Evolutionary conservation across 306 rosid species (phyloP), one percentile per base, ranked within the genome.

Genomic region (Sphenostylis stenocarpa): DNA sequence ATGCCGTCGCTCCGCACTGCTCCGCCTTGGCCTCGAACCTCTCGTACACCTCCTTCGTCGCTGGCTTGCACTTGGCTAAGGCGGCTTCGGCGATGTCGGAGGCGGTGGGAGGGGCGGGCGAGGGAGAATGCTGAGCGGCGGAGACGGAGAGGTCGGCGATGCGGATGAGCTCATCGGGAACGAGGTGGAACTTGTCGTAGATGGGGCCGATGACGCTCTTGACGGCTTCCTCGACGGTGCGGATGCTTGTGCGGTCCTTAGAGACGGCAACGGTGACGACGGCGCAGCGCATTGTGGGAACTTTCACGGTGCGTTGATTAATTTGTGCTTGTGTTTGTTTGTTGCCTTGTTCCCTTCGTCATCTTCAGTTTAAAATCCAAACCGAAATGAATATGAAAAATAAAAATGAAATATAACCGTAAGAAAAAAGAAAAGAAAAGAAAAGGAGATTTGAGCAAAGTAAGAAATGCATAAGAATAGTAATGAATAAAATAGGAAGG

Each of bases 41-140:
- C n/a, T 4, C 63, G 36, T 56, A 56, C 19, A 24, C 19, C 75
- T 44, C 58, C 81, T 75, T 78, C 20, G 28, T 75, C 3, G 26
- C 74, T 0, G 95, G 97, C 75, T 93, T 90, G 6, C 44, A 89
- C 83, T 77, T 88, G 8, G 81, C 9, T 49, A 82, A 91, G 28
- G 80, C 36, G 85, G 23, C 87, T 77, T 53, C 83, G 5, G 85
- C 87, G n/a, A 75, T 12, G 2, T 84, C 75, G 5, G 96, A 81
- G 9, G 84, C 87, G 7, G 89, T 86, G 17, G 85, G 41, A 7
- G 85, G 66, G 58, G 89, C 86, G 1, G 88, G 82, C 63, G 34
- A 84, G 0, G 90, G 91, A 11, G 86, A 85, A 7, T 19, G 68
- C 28, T 81, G 91, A 11, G 79, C 87, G 1, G 76, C 84, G 0